Conservation (phyloP, 2,329 filamentous ascomycete genomes). For the Microsporum audouinii region DNA sequence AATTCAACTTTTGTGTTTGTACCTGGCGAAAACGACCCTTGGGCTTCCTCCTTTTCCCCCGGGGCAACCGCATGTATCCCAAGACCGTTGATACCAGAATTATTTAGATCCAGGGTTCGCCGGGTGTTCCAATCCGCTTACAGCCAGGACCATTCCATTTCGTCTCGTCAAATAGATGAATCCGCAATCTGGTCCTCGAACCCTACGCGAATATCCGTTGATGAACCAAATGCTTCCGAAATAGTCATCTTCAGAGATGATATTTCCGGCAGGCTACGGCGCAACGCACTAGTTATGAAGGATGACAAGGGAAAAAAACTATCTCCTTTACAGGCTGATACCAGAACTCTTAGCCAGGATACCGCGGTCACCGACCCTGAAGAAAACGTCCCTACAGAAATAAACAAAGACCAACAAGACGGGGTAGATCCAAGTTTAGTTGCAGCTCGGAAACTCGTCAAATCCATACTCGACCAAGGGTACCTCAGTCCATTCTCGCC, state of each 20-base stretch:
- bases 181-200: constrained; percentile 84
- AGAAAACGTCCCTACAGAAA: background rate
- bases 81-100: constrained; percentile 56
- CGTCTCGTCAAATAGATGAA: background rate
- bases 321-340: constrained; percentile 5
- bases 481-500: constrained; percentile 78
- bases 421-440: background rate
- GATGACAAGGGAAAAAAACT: background rate
- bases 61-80: constrained; percentile 38
- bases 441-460: constrained; percentile 66
- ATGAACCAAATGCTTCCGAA: constrained; percentile 59
- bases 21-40: constrained; percentile 94
- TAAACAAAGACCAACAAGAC: constrained; percentile 4
- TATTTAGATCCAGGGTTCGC: constrained; percentile 81
- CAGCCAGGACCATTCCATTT: constrained; percentile 39
- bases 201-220: constrained; percentile 68
- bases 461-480: constrained; percentile 83
- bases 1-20: constrained; percentile 81
- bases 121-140: constrained; percentile 62
- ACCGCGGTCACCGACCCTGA: background rate
- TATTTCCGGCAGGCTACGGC: constrained; percentile 63
- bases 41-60: constrained; percentile 66
- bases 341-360: background rate
- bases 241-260: constrained; percentile 82
- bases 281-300: constrained; percentile 60